Conservation (phyloP, 2,329 filamentous ascomycete genomes). For the Aspergillus brunneoviolaceus region DNA sequence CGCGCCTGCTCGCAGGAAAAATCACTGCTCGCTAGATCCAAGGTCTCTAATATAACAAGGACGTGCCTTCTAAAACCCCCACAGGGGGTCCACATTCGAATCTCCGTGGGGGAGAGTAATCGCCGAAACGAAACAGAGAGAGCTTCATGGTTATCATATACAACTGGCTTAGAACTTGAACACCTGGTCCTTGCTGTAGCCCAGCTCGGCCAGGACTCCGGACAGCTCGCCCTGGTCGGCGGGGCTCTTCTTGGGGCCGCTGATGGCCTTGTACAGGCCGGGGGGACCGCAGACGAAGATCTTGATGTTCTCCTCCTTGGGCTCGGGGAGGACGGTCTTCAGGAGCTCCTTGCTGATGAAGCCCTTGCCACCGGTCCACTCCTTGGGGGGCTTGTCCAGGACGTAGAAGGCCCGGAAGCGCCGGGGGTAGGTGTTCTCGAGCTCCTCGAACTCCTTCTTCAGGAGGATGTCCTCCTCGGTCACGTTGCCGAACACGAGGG, state of each 20-base stretch:
- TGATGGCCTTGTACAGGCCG: conserved; percentile 88
- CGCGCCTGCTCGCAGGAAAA: neutral
- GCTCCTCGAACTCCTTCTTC: conserved; percentile 76
- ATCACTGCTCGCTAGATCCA: conserved; percentile 2
- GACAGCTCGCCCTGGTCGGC: conserved; percentile 87
- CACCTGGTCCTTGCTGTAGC: conserved; percentile 84
- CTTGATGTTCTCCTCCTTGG: conserved; percentile 90
- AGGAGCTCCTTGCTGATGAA: conserved; percentile 86
- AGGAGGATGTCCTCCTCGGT: conserved; percentile 87
- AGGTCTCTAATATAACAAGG: neutral
- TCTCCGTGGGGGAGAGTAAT: no score
- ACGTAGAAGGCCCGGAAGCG: conserved; percentile 95
- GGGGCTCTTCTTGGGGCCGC: conserved; percentile 86
- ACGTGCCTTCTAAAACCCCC: neutral
- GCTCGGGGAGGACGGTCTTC: conserved; percentile 91
- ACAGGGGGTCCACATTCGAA: neutral
- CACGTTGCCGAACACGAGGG: conserved; percentile 89
- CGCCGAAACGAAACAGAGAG: neutral
- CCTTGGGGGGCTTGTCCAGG: conserved; percentile 77
- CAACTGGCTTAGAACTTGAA: conserved; percentile 74
- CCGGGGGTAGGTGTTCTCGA: conserved; percentile 94
- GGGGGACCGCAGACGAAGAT: conserved; percentile 94
- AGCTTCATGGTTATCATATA: neutral
- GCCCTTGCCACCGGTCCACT: conserved; percentile 75
- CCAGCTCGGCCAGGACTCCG: conserved; percentile 79